These are phyloP conservation scores for Sanghuangporus sanghuang DNA, from an alignment of 1,284 basidiomycete species.

Conservation along the genomic window DNA sequence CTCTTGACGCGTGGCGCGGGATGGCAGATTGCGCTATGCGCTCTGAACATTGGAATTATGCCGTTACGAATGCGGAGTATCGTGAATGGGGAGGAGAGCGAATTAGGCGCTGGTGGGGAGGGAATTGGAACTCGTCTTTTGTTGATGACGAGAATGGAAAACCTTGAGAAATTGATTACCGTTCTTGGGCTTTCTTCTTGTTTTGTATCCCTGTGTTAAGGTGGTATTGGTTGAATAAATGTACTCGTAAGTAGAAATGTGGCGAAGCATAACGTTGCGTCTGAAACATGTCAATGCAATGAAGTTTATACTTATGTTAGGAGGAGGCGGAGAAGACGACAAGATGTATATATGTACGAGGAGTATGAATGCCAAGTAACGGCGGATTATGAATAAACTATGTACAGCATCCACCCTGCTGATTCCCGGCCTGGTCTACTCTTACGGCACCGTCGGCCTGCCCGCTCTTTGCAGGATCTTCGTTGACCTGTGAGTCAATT, in stretches of 20 bases:
- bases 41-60: conserved; percentile 49
- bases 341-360: conserved; percentile 3
- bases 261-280: background rate
- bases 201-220: background rate
- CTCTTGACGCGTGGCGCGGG: conserved; percentile 85
- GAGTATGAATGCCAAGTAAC: background rate
- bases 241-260: background rate
- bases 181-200: background rate
- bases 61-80: conserved; percentile 77
- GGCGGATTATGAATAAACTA: conserved; percentile 24
- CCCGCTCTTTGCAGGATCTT: conserved; percentile 39
- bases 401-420: conserved; percentile 53
- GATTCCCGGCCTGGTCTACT: conserved; percentile 54
- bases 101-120: conserved; percentile 76
- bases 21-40: conserved; percentile 82
- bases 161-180: background rate
- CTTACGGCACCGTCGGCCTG: conserved; percentile 53
- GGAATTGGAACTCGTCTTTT: conserved; percentile 63
- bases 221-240: background rate
- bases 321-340: background rate
- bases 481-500: conserved; percentile 89
- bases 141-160: background rate
- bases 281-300: background rate
- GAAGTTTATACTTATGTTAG: background rate
- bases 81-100: conserved; percentile 88